Conservation (phyloP, 148 eudicot species). For the Rhododendron ovatum region DNA sequence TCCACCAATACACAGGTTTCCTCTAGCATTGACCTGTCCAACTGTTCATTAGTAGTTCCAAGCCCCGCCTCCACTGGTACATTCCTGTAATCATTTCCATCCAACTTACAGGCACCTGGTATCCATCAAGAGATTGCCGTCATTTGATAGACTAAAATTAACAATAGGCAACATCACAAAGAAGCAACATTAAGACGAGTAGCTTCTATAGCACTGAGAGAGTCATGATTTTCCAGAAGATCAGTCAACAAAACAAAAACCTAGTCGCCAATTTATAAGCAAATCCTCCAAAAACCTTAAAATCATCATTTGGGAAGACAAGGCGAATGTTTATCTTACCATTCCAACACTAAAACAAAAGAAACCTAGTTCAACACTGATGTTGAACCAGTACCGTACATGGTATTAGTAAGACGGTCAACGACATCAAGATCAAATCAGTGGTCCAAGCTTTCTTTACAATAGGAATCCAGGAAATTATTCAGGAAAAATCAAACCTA, state of each 20-base stretch:
- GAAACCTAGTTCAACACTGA: neutral
- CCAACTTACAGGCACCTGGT: slow-evolving; percentile 15
- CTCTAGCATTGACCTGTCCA: slow-evolving; percentile 15
- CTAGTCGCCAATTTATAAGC: neutral
- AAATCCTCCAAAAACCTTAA: neutral
- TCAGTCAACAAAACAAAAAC: neutral
- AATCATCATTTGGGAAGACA: neutral
- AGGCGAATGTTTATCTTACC: neutral
- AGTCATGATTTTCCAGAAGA: neutral
- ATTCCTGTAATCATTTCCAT: slow-evolving; percentile 25
- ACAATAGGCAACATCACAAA: neutral
- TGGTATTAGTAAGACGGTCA: neutral
- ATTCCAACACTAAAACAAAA: neutral
- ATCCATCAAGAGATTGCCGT: slow-evolving; percentile 11
- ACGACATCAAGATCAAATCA: neutral
- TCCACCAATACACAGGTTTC: slow-evolving; percentile 41
- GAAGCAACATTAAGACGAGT: neutral
- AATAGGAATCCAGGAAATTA: neutral
- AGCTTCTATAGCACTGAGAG: neutral
- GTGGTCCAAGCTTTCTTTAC: neutral
- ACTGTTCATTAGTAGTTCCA: slow-evolving; percentile 14
- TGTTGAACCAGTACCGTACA: neutral
- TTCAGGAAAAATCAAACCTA: neutral
- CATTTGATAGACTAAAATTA: neutral
- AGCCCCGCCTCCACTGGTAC: neutral